Conservation (phyloP, 495 filamentous ascomycete genomes). For the Aspergillus carlsbadensis region DNA sequence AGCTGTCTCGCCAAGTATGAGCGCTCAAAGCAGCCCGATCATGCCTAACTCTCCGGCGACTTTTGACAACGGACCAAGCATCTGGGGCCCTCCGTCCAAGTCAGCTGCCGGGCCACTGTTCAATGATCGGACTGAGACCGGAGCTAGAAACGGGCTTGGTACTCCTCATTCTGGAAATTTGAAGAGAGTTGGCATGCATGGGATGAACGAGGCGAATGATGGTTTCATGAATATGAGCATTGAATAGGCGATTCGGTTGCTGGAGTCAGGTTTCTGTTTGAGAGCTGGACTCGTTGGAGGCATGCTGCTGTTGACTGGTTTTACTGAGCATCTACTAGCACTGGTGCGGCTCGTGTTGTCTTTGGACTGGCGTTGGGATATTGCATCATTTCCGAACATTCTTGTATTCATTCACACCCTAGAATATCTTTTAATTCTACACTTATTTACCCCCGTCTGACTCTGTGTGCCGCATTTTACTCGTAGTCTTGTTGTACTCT, state of each 20-base stretch:
- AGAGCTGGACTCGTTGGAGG: slow-evolving; percentile 15
- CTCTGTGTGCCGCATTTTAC: too few relatives aligned
- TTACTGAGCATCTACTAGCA: neutral
- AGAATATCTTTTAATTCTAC: too few relatives aligned
- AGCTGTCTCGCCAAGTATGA: slow-evolving; percentile 90
- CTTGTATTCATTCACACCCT: neutral
- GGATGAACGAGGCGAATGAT: slow-evolving; percentile 94
- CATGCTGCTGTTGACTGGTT: neutral
- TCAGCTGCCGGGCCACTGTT: slow-evolving; percentile 51
- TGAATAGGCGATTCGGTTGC: slow-evolving; percentile 46
- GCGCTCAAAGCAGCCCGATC: slow-evolving; percentile 85
- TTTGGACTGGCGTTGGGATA: neutral
- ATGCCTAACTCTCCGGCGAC: slow-evolving; percentile 74
- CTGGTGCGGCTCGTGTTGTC: neutral
- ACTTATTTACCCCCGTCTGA: too few relatives aligned
- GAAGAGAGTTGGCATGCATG: slow-evolving; percentile 84
- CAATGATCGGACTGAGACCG: slow-evolving; percentile 49
- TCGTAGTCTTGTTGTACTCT: too few relatives aligned
- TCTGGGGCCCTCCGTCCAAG: slow-evolving; percentile 70
- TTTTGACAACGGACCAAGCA: slow-evolving; percentile 58
- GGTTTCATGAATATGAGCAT: slow-evolving; percentile 98
- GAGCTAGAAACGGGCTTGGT: slow-evolving; percentile 26
- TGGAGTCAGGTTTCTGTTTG: neutral
- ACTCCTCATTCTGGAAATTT: slow-evolving; percentile 40
- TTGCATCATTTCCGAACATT: too few relatives aligned